phyloP scores from a whole-genome alignment of 164 flowering plant genomes.

The Berberis vulgaris region DNA sequence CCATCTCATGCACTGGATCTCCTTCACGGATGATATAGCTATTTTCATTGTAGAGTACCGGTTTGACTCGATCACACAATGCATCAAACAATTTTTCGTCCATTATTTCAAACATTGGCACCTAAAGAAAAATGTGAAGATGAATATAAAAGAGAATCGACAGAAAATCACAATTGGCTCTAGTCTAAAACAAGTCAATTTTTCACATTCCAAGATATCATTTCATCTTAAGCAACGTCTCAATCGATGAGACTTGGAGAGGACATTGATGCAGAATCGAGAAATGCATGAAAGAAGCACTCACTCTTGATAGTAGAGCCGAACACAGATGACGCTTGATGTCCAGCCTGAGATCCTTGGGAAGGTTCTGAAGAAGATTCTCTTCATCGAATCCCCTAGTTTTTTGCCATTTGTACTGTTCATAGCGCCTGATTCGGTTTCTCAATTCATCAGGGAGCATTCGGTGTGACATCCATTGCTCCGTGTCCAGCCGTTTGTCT shows the following conservation, averaged over 20 bases:
- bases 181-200: too few species aligned
- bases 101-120: constrained; percentile 93
- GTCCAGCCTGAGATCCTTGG: constrained; percentile 59
- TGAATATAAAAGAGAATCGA: too few species aligned
- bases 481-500: constrained; percentile 53
- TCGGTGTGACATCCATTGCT: constrained; percentile 71
- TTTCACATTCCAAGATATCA: too few species aligned
- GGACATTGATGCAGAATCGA: too few species aligned
- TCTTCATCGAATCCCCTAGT: constrained; percentile 66
- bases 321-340: constrained; percentile 57
- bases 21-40: constrained; percentile 90
- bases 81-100: constrained; percentile 91
- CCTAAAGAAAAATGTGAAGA: constrained; percentile 28
- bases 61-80: constrained; percentile 85
- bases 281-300: constrained; percentile 5
- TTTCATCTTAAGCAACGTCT: too few species aligned
- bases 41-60: constrained; percentile 66
- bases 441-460: constrained; percentile 46
- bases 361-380: constrained; percentile 37
- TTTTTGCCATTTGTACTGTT: constrained; percentile 63
- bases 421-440: constrained; percentile 49
- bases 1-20: constrained; percentile 93
- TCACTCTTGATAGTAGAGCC: constrained; percentile 42
- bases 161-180: too few species aligned
- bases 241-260: too few species aligned